A percentile compares a stretch with the other conserved stretches of the same genome.
These are phyloP conservation scores for Raddia guianensis DNA, from an alignment of 176 grass and related monocot genomes.

Conservation along the genomic window DNA sequence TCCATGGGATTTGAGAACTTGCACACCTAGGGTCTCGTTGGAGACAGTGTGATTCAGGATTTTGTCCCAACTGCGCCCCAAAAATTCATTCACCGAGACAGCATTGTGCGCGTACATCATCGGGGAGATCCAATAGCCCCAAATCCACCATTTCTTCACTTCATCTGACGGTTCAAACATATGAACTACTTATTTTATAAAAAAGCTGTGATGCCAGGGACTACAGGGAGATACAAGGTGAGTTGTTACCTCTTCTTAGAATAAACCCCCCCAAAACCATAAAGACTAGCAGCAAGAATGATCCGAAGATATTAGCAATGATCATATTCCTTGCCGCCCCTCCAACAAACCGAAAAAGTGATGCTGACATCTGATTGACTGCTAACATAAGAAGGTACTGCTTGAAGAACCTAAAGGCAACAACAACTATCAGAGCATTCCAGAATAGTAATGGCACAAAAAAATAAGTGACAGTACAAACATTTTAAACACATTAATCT, in stretches of 20 bases:
- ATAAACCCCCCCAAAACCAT: slow-evolving; percentile 79
- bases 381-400: slow-evolving; percentile 71
- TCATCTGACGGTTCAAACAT: slow-evolving; percentile 40
- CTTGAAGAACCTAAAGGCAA: slow-evolving; percentile 67
- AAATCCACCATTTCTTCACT: slow-evolving; percentile 96
- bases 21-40: slow-evolving; percentile 58
- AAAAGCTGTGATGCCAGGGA: not conserved
- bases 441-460: not conserved
- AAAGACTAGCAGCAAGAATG: slow-evolving; percentile 64
- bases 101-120: slow-evolving; percentile 89
- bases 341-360: slow-evolving; percentile 73
- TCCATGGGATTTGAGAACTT: slow-evolving; percentile 54
- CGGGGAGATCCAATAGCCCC: slow-evolving; percentile 97
- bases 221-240: not conserved
- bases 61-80: slow-evolving; percentile 80
- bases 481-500: slow-evolving; percentile 1
- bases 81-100: slow-evolving; percentile 73
- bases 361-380: slow-evolving; percentile 68
- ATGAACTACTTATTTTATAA: not conserved
- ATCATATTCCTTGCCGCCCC: slow-evolving; percentile 66
- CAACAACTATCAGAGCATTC: slow-evolving; percentile 12
- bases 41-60: slow-evolving; percentile 26
- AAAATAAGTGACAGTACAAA: not conserved
- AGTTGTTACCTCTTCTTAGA: slow-evolving; percentile 60
- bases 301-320: slow-evolving; percentile 72